Percentiles rank a stretch among this genome's conserved stretches.
Conservation (phyloP, 139 green algal genomes). For the Pedinophyceae sp. region DNA sequence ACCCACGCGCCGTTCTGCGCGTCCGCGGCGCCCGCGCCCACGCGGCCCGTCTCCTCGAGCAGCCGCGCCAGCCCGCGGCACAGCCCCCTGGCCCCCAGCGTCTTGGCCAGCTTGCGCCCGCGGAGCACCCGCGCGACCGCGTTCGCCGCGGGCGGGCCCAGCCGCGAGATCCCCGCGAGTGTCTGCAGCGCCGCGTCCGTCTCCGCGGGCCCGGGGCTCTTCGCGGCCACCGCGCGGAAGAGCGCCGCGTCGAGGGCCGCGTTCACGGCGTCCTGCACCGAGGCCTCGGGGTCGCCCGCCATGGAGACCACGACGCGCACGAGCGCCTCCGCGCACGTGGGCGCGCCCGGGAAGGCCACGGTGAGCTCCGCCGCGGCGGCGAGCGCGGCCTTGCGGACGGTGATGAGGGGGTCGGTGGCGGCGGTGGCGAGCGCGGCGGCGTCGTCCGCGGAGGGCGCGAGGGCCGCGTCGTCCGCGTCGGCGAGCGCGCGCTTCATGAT, state of each 20-base stretch:
- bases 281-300: background rate
- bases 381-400: conserved; percentile 38
- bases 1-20: background rate
- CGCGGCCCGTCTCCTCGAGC: background rate
- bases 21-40: background rate
- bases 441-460: conserved; percentile 17
- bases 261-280: background rate
- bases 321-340: background rate
- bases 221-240: background rate
- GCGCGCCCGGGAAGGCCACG: conserved; percentile 9
- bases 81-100: too few species aligned
- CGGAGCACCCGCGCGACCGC: too few species aligned
- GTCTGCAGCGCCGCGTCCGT: background rate
- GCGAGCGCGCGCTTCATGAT: conserved; percentile 15
- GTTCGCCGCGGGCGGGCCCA: too few species aligned
- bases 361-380: conserved; percentile 25
- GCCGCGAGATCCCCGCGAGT: background rate
- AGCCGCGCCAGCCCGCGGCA: too few species aligned
- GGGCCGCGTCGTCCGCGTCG: background rate
- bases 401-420: conserved; percentile 43
- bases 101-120: too few species aligned
- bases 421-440: conserved; percentile 35
- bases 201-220: too few species aligned
- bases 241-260: background rate
- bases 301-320: background rate